A percentile compares a stretch with the other conserved stretches of the same genome.
These are phyloP conservation scores for Aspergillus phoenicis DNA, from an alignment of 2,329 filamentous ascomycete species.

Conservation along the genomic window DNA sequence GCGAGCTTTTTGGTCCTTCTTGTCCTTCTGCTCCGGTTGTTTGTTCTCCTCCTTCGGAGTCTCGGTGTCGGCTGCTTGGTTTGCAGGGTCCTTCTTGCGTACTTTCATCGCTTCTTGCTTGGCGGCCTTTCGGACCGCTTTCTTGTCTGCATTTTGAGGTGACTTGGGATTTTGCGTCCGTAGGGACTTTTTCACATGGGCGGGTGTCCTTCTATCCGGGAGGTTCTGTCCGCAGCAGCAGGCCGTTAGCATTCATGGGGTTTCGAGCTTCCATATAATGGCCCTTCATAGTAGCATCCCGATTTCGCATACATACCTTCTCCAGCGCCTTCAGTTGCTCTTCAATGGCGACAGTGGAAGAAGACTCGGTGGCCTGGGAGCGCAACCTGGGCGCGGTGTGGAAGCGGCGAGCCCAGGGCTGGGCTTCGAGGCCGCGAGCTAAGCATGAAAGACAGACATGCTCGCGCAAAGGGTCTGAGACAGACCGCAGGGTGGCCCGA, in stretches of 20 bases:
- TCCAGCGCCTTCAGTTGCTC: slow-evolving; percentile 1
- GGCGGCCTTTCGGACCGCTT: not conserved
- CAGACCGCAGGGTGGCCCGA: slow-evolving; percentile 40
- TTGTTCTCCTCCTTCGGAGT: not conserved
- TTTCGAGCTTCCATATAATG: no score
- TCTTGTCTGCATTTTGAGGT: not conserved
- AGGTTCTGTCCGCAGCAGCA: not conserved
- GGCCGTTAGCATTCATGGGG: not conserved
- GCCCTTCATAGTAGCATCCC: not conserved
- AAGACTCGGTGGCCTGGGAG: slow-evolving; percentile 4
- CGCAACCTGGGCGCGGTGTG: slow-evolving; percentile 26
- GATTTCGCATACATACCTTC: slow-evolving; percentile 8
- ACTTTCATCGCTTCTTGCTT: not conserved
- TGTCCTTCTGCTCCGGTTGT: not conserved
- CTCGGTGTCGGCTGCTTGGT: not conserved
- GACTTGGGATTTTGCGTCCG: not conserved
- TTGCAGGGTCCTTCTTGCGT: not conserved
- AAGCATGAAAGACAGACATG: slow-evolving; percentile 42
- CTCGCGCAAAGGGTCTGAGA: slow-evolving; percentile 36
- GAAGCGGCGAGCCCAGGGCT: slow-evolving; percentile 29
- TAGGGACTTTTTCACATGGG: not conserved
- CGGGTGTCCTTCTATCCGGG: not conserved
- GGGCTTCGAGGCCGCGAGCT: slow-evolving; percentile 28
- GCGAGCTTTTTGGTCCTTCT: not conserved
- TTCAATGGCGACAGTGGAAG: not conserved